Evolutionary conservation across 768 basidiomycete species (phyloP), one percentile per base, ranked within the genome.

Genomic region (Hericium coralloides): DNA sequence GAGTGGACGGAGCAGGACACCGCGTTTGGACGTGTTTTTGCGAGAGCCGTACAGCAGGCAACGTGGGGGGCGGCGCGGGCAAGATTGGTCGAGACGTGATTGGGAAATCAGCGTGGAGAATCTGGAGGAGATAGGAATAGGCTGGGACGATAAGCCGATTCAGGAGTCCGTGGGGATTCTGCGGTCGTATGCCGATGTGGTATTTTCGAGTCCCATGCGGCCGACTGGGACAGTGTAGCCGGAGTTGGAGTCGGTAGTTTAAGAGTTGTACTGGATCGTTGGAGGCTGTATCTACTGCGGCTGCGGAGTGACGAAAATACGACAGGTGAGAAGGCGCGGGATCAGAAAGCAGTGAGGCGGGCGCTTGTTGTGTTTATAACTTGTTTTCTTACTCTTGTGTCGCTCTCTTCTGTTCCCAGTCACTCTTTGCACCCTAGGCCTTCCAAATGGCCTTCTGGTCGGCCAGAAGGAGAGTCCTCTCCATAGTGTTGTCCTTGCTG

Each of bases 81-180:
- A 82, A 64, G 86, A 91, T 60, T 92, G 88, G 88, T 75, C 84
- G 12, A 73, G 79, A 49, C 71, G 75, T 53, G 86, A 84, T 63
- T 92, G 89, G 89, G 72, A 77, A 60, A 72, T 77, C 12, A 79
- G 72, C 26, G 66, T 86, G 57, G 62, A 63, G 7, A 74, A 72
- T 52, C 63, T 92, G 64, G 69, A 66, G 36, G 66, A 65, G 25
- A 69, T 88, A 39, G 85, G 79, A 1, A 69, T 66, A 1, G 61
- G 66, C 23, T 89, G 84, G 79, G 69, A 68, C 3, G 83, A 87
- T 52, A 70, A 65, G 9, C 74, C 72, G n/a, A 73, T 90, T 38
- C 60, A 65, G 5, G 78, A 78, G 59, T 81, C 82, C 0, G 70
- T 84, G 55, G 55, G 62, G 2, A 74, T 74, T 25, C 72, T 87